These are phyloP conservation scores for Raphidocelis subcapitata DNA, from an alignment of 139 green algal species.

Conservation along the genomic window DNA sequence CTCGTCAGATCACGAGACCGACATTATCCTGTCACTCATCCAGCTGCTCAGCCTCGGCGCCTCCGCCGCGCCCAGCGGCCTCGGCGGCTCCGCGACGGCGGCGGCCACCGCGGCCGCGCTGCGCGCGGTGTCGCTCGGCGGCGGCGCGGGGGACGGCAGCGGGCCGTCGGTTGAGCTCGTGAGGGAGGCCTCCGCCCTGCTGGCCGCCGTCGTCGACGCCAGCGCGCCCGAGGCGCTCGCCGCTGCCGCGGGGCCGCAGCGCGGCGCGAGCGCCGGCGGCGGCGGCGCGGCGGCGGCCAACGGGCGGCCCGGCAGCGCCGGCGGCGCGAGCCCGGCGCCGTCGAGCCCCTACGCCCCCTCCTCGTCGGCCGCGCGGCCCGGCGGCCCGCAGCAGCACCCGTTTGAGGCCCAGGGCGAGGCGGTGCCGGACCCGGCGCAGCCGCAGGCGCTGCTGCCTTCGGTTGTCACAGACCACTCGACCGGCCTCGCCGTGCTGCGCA, in stretches of 20 bases:
- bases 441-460: conserved; percentile 14
- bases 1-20: conserved; percentile 14
- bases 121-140: conserved; percentile 17
- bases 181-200: conserved; percentile 23
- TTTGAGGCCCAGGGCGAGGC: too few species aligned
- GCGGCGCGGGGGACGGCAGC: neutral
- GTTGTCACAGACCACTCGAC: conserved; percentile 24
- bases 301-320: neutral
- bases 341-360: too few species aligned
- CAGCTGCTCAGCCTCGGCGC: conserved; percentile 10
- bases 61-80: neutral
- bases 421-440: neutral
- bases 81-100: conserved; percentile 9
- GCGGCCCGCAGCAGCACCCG: too few species aligned
- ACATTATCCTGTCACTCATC: conserved; percentile 28
- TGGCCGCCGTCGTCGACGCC: conserved; percentile 24
- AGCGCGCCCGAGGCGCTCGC: neutral
- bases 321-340: too few species aligned
- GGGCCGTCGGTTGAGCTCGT: conserved; percentile 19
- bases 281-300: neutral
- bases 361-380: too few species aligned
- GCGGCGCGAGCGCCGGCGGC: neutral
- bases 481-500: conserved; percentile 26
- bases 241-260: conserved; percentile 2
- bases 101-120: conserved; percentile 29